phyloP scores from a whole-genome alignment of 208 protist genomes.

The Polymyxa betae region DNA sequence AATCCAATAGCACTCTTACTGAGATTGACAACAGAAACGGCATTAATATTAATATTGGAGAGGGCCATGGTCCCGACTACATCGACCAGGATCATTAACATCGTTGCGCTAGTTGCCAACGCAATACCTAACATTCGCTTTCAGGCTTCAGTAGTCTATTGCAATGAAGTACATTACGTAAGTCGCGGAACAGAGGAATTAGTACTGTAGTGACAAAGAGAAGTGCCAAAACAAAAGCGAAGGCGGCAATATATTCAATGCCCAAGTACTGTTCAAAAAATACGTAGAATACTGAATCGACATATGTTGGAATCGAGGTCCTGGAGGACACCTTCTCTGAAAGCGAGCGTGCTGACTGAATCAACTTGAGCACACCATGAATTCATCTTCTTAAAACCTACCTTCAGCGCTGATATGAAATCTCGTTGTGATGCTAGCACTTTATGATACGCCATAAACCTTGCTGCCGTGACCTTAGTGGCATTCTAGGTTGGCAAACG shows the following conservation, averaged over 20 bases:
- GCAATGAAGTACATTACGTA: not conserved
- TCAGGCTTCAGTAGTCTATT: not conserved
- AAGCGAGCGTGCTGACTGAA: not conserved
- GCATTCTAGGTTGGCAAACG: not conserved
- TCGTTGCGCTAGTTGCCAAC: not conserved
- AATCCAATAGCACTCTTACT: not conserved
- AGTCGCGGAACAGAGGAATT: not conserved
- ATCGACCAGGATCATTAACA: not conserved
- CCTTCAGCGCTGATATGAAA: conserved; percentile 26
- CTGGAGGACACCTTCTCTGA: not conserved
- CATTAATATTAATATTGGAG: not conserved
- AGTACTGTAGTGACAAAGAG: not conserved
- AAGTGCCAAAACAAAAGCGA: not conserved
- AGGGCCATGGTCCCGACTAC: not conserved
- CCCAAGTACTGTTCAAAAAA: conserved; percentile 48
- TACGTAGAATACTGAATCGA: conserved; percentile 45
- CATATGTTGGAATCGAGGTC: not conserved
- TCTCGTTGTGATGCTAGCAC: conserved; percentile 4
- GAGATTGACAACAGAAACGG: conserved; percentile 46
- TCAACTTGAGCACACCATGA: not conserved
- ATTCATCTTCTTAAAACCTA: not conserved
- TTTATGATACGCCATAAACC: conserved; percentile 19
- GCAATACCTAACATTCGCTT: not conserved
- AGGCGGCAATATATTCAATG: not conserved
- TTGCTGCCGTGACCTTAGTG: not conserved